Conservation (phyloP, 2,329 filamentous ascomycete species). For the Microdochium nivale region DNA sequence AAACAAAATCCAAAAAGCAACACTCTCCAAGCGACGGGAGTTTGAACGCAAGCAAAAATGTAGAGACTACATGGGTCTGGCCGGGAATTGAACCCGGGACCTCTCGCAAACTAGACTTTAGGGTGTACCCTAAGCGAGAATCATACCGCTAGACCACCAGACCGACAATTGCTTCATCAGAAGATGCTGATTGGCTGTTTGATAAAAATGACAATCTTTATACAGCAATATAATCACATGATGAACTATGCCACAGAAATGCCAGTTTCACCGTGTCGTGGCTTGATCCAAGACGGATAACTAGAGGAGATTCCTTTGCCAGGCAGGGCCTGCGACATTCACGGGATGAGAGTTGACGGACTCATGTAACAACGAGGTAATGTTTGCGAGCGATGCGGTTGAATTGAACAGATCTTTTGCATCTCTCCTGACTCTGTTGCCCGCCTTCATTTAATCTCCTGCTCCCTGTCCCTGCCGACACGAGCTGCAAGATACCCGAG, state of each 20-base stretch:
- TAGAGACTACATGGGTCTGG: conserved; percentile 2
- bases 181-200: background rate
- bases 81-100: conserved; percentile 23
- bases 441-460: background rate
- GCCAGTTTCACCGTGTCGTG: too few relatives aligned
- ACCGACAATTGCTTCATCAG: conserved; percentile 13
- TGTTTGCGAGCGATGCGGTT: too few relatives aligned
- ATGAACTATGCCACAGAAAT: too few relatives aligned
- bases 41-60: too few relatives aligned
- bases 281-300: too few relatives aligned
- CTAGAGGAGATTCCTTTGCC: background rate
- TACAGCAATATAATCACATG: background rate
- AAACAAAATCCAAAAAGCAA: too few relatives aligned
- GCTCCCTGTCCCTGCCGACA: background rate
- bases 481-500: background rate
- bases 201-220: background rate
- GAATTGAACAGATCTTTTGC: too few relatives aligned
- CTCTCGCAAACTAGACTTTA: conserved; percentile 14
- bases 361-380: background rate
- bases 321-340: background rate
- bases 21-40: too few relatives aligned
- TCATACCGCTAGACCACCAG: conserved; percentile 61
- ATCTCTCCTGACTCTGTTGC: background rate
- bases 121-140: conserved; percentile 55
- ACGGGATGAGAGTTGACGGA: background rate